phyloP scores from a whole-genome alignment of 768 basidiomycete genomes.

The Tricholoma saponaceum region DNA sequence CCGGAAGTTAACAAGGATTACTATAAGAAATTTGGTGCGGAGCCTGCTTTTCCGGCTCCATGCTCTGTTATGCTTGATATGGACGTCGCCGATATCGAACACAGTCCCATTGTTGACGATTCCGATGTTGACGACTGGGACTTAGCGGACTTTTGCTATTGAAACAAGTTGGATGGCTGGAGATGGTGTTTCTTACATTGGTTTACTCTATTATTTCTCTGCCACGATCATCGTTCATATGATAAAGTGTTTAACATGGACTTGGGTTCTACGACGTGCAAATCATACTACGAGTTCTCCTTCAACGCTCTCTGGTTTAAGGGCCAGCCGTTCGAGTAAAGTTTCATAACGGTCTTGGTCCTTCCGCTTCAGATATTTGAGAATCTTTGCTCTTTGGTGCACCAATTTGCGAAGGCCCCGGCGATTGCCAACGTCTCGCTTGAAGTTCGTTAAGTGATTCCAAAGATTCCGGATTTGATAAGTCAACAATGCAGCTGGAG shows the following conservation, averaged over 20 bases:
- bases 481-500: conserved; percentile 80
- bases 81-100: neutral
- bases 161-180: neutral
- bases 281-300: conserved; percentile 76
- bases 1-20: conserved; percentile 24
- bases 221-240: neutral
- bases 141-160: neutral
- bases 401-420: conserved; percentile 74
- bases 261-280: conserved; percentile 1
- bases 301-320: conserved; percentile 80
- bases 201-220: neutral
- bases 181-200: neutral
- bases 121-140: neutral
- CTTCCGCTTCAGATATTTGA: conserved; percentile 69
- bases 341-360: conserved; percentile 71
- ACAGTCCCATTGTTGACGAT: neutral
- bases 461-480: conserved; percentile 81
- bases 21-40: conserved; percentile 22
- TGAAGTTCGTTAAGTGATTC: conserved; percentile 63
- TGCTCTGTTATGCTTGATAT: conserved; percentile 1
- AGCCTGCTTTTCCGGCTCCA: neutral
- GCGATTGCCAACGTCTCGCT: conserved; percentile 74
- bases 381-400: conserved; percentile 77
- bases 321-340: conserved; percentile 66
- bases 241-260: neutral